Conservation (phyloP, 805 yeast species). For the Barnettozyma wickerhamii region DNA sequence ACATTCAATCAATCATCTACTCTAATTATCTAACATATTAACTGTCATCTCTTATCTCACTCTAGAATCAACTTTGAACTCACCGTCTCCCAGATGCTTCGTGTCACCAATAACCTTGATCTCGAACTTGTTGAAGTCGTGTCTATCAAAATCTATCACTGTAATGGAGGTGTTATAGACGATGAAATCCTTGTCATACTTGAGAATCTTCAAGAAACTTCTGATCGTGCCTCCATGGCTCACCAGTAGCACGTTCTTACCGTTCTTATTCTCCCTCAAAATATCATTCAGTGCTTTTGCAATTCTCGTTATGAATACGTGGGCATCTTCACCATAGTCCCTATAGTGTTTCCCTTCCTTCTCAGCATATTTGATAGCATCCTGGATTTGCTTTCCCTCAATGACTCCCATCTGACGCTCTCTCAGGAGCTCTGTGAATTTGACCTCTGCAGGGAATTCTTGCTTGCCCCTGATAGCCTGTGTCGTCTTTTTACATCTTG, state of each 20-base stretch:
- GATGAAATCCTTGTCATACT: slow-evolving; percentile 41
- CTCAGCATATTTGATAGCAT: slow-evolving; percentile 50
- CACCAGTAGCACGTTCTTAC: slow-evolving; percentile 54
- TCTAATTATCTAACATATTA: neutral
- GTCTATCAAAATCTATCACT: slow-evolving; percentile 50
- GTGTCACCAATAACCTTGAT: slow-evolving; percentile 63
- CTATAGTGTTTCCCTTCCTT: slow-evolving; percentile 51
- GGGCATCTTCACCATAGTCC: slow-evolving; percentile 59
- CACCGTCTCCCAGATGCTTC: slow-evolving; percentile 55
- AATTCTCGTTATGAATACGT: slow-evolving; percentile 45
- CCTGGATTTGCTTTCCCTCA: slow-evolving; percentile 67
- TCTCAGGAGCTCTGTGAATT: slow-evolving; percentile 43
- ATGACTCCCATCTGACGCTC: slow-evolving; percentile 78
- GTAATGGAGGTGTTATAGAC: slow-evolving; percentile 79
- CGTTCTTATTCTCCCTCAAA: slow-evolving; percentile 32
- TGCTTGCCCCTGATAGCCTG: slow-evolving; percentile 32
- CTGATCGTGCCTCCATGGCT: slow-evolving; percentile 84
- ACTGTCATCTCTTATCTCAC: slow-evolving; percentile 15
- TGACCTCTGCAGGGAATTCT: slow-evolving; percentile 23
- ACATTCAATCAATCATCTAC: too few species aligned
- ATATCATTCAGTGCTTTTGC: slow-evolving; percentile 40
- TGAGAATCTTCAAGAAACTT: slow-evolving; percentile 48
- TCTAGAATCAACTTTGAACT: slow-evolving; percentile 47
- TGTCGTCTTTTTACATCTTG: slow-evolving; percentile 59
- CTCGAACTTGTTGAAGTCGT: slow-evolving; percentile 32